Base-by-base conservation (phyloP, 805 yeast genomes). In the Ogataea nitratoaversa region DNA sequence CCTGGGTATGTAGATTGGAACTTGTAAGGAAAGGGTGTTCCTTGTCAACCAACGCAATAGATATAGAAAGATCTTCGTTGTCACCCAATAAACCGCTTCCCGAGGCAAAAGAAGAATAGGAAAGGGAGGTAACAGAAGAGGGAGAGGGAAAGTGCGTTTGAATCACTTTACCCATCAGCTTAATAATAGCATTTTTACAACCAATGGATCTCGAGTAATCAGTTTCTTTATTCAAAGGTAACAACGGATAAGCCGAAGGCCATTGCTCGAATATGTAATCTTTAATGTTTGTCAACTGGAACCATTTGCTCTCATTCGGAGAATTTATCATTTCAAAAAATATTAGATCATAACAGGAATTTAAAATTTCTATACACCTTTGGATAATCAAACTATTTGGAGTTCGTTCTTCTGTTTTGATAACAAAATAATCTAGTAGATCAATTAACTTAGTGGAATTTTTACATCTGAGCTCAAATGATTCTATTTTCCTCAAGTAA, bases 131-230 rank as follows among this genome's bases (percentile, higher is more conserved):
- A 13, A 6, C n/a, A 17, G 34, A 12, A 25, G 19, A 18, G 5
- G 41, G 16, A 2, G 71, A 61, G 3, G 74, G 67, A 3, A 78
- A 62, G 43, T 82, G 88, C 1, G 75, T 71, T 27, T 70, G 66
- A 12, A 81, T 68, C 4, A 81, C 62, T 40, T 72, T 72, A n/a
- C 78, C 78, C 9, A 87, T 74, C 43, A 90, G 79, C 60, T 84
- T 86, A 38, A 82, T 66, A n/a, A 83, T 68, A 22, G 90, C 81
- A n/a, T 84, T 63, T 58, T 76, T 79, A 34, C 79, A 66, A 12
- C 83, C 78, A 29, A 79, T 60, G 34, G 78, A 72, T 57, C 80
- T 71, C 27, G 66, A 53, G 23, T 61, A 50, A 49, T 76, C 80
- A 28, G 69, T 67, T 44, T 76, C 85, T 32, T 68, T 66, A 39